These are phyloP conservation scores for Clarireedia homoeocarpa DNA, from an alignment of 2,329 filamentous ascomycete species.

Conservation along the genomic window DNA sequence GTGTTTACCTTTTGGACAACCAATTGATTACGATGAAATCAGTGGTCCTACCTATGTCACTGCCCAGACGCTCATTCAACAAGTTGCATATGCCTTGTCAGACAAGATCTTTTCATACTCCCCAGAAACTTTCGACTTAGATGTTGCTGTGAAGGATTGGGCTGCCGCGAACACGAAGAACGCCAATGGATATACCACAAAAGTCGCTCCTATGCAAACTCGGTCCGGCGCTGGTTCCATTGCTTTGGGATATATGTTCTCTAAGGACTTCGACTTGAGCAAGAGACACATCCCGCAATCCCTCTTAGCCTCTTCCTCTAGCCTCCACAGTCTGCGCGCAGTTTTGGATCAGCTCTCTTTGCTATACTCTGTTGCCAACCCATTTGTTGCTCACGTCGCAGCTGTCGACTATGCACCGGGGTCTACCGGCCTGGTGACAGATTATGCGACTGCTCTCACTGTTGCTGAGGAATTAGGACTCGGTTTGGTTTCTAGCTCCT, in stretches of 20 bases:
- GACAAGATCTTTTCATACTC: slow-evolving; percentile 98
- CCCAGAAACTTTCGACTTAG: slow-evolving; percentile 85
- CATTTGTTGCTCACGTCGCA: slow-evolving; percentile 86
- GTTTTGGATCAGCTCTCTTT: slow-evolving; percentile 86
- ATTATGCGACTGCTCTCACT: slow-evolving; percentile 75
- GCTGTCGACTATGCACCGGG: slow-evolving; percentile 74
- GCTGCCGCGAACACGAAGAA: slow-evolving; percentile 62
- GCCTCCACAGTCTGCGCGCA: slow-evolving; percentile 70
- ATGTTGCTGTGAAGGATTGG: slow-evolving; percentile 77
- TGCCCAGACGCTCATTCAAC: slow-evolving; percentile 87
- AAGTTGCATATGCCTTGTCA: slow-evolving; percentile 89
- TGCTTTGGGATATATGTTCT: slow-evolving; percentile 95
- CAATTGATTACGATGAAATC: slow-evolving; percentile 51
- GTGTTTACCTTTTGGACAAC: slow-evolving; percentile 49
- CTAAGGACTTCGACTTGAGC: slow-evolving; percentile 85
- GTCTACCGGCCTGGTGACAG: slow-evolving; percentile 63
- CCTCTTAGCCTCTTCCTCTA: slow-evolving; percentile 78
- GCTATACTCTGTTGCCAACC: slow-evolving; percentile 85
- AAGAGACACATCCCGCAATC: slow-evolving; percentile 90
- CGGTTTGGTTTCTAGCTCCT: slow-evolving; percentile 76
- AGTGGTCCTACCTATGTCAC: slow-evolving; percentile 87
- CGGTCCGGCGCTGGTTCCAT: slow-evolving; percentile 83
- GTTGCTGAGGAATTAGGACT: slow-evolving; percentile 86
- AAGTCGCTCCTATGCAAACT: slow-evolving; percentile 75
- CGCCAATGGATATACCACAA: slow-evolving; percentile 71